These are phyloP conservation scores for Limonium bicolor DNA, from an alignment of 148 eudicot species.

Conservation along the genomic window DNA sequence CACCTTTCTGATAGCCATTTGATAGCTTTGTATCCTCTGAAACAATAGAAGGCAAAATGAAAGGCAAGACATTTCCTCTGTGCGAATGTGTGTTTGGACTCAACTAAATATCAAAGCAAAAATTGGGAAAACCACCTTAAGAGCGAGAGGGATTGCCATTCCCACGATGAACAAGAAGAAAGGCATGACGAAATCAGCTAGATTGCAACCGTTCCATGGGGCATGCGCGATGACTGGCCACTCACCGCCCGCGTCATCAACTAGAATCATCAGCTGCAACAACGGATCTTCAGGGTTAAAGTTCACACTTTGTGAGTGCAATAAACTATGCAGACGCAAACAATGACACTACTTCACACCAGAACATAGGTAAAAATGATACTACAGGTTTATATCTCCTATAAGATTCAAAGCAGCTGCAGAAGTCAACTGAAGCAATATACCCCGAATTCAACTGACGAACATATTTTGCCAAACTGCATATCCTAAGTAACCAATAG, in stretches of 20 bases:
- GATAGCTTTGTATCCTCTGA: slow-evolving; percentile 39
- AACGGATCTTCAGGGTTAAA: no score
- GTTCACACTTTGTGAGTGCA: no score
- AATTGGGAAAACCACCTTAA: slow-evolving; percentile 70
- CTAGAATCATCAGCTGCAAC: slow-evolving; percentile 76
- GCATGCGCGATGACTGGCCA: slow-evolving; percentile 87
- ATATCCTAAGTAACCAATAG: no score
- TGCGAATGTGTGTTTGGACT: no score
- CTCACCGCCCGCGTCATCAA: slow-evolving; percentile 91
- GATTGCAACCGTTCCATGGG: slow-evolving; percentile 86
- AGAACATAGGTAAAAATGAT: background rate
- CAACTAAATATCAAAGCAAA: no score
- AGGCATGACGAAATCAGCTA: slow-evolving; percentile 97
- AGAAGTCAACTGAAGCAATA: no score
- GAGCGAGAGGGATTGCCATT: slow-evolving; percentile 73
- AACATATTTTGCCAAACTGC: no score
- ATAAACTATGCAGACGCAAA: no score
- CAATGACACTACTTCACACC: background rate
- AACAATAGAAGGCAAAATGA: background rate
- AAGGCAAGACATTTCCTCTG: no score
- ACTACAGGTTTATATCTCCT: no score
- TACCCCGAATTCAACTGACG: no score
- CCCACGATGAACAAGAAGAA: slow-evolving; percentile 92
- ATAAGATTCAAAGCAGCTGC: no score
- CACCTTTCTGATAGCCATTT: slow-evolving; percentile 43